Evolutionary conservation across 495 filamentous ascomycete genomes (phyloP).

Genomic region (Aspergillus conjunctus): DNA sequence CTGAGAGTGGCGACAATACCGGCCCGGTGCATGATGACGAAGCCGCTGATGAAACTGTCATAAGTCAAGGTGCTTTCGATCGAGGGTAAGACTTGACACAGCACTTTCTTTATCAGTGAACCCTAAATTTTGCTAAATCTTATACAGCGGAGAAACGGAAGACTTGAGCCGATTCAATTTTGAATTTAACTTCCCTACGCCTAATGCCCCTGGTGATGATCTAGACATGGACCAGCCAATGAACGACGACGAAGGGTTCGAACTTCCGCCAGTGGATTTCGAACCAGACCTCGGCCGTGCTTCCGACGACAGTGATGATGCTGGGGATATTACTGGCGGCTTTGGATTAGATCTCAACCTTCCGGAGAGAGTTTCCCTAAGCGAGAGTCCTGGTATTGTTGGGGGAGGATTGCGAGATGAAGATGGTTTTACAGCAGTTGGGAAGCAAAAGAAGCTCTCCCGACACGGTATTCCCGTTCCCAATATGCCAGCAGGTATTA

Average conservation of each 20-base stretch:
- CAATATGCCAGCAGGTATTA: slow-evolving; percentile 66
- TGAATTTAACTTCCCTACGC: slow-evolving; percentile 49
- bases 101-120: slow-evolving; percentile 15
- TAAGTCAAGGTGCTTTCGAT: slow-evolving; percentile 44
- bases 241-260: slow-evolving; percentile 45
- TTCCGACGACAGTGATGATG: slow-evolving; percentile 30
- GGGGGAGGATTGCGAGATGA: slow-evolving; percentile 49
- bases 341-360: slow-evolving; percentile 37
- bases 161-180: slow-evolving; percentile 49
- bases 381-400: slow-evolving; percentile 42
- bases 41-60: slow-evolving; percentile 31
- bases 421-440: slow-evolving; percentile 21
- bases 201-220: slow-evolving; percentile 32
- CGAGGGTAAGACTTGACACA: slow-evolving; percentile 38
- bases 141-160: slow-evolving; percentile 49
- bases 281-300: slow-evolving; percentile 28
- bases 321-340: slow-evolving; percentile 27
- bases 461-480: slow-evolving; percentile 74
- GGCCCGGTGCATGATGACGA: slow-evolving; percentile 45
- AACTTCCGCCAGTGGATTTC: slow-evolving; percentile 38
- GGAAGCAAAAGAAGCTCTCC: slow-evolving; percentile 62
- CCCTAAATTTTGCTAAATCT: slow-evolving; percentile 30
- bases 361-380: slow-evolving; percentile 34
- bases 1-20: slow-evolving; percentile 50
- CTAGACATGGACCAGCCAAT: slow-evolving; percentile 31